Evolutionary conservation across 495 filamentous ascomycete species (phyloP).

Genomic region (Aspergillus wentii): DNA sequence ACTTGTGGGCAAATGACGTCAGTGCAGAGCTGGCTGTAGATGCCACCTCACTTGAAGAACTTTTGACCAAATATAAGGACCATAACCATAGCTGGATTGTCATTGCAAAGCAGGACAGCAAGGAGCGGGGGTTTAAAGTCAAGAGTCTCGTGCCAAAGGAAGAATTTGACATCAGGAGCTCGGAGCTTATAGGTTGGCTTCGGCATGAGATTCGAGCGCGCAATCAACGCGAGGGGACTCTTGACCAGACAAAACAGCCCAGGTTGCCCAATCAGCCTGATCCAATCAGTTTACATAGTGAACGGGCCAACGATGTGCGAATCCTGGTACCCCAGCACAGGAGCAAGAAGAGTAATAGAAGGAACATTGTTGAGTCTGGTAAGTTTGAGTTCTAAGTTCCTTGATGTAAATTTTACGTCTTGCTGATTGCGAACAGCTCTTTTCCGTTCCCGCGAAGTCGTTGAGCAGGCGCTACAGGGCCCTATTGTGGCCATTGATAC

Average conservation of each 20-base stretch:
- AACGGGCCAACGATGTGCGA: slow-evolving; percentile 68
- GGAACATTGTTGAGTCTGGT: slow-evolving; percentile 76
- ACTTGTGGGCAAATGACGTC: slow-evolving; percentile 78
- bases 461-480: slow-evolving; percentile 62
- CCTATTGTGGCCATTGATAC: slow-evolving; percentile 88
- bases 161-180: slow-evolving; percentile 70
- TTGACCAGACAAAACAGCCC: slow-evolving; percentile 35
- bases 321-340: slow-evolving; percentile 75
- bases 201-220: slow-evolving; percentile 79
- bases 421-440: slow-evolving; percentile 43
- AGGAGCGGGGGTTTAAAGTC: slow-evolving; percentile 67
- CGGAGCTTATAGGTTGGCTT: slow-evolving; percentile 76
- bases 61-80: slow-evolving; percentile 60
- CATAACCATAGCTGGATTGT: slow-evolving; percentile 84
- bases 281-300: slow-evolving; percentile 23
- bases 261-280: slow-evolving; percentile 45
- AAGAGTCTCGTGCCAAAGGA: slow-evolving; percentile 71
- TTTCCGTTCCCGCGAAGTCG: slow-evolving; percentile 53
- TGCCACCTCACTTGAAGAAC: slow-evolving; percentile 66
- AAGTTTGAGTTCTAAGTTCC: slow-evolving; percentile 13
- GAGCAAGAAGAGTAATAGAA: slow-evolving; percentile 86
- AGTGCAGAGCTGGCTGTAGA: slow-evolving; percentile 87
- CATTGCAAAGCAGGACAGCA: slow-evolving; percentile 75
- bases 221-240: slow-evolving; percentile 54
- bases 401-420: not conserved